Evolutionary conservation across 495 filamentous ascomycete genomes (phyloP).

Genomic region (Halenospora varia): DNA sequence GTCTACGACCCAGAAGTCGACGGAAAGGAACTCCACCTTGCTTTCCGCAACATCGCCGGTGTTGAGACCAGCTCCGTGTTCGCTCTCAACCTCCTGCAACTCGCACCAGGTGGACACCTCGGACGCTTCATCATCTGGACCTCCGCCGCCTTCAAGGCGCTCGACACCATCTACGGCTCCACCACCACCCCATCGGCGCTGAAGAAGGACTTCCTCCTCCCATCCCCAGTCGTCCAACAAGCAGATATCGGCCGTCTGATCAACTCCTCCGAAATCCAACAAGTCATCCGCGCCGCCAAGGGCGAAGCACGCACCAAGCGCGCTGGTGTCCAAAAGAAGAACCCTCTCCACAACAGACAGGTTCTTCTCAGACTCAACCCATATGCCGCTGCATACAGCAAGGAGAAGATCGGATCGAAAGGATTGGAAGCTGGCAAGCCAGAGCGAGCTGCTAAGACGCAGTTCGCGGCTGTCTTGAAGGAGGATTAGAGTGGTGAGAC

Average conservation of each 20-base stretch:
- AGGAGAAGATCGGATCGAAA: constrained; percentile 65
- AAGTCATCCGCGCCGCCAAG: constrained; percentile 82
- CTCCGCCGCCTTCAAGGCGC: constrained; percentile 90
- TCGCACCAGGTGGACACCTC: constrained; percentile 97
- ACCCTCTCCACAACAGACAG: constrained; percentile 97
- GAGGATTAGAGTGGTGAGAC: constrained; percentile 29
- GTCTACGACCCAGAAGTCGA: constrained; percentile 93
- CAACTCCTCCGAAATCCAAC: constrained; percentile 98
- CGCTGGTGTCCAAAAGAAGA: constrained; percentile 93
- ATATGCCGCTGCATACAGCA: constrained; percentile 82
- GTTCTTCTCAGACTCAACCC: constrained; percentile 95
- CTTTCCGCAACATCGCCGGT: constrained; percentile 97
- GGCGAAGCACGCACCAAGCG: constrained; percentile 91
- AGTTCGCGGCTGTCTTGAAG: constrained; percentile 22
- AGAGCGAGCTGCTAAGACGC: constrained; percentile 20
- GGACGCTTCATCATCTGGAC: constrained; percentile 99
- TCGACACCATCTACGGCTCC: constrained; percentile 93
- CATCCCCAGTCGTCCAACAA: constrained; percentile 81
- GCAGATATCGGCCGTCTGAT: constrained; percentile 93
- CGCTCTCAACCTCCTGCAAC: constrained; percentile 96
- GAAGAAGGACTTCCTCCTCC: constrained; percentile 98
- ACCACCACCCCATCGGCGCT: constrained; percentile 77
- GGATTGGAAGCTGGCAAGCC: constrained; percentile 27
- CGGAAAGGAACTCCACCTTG: constrained; percentile 83
- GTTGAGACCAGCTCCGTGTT: constrained; percentile 96